Conservation (phyloP, 225 moss, liverwort and hornwort genomes). For the Neckera pumila region DNA sequence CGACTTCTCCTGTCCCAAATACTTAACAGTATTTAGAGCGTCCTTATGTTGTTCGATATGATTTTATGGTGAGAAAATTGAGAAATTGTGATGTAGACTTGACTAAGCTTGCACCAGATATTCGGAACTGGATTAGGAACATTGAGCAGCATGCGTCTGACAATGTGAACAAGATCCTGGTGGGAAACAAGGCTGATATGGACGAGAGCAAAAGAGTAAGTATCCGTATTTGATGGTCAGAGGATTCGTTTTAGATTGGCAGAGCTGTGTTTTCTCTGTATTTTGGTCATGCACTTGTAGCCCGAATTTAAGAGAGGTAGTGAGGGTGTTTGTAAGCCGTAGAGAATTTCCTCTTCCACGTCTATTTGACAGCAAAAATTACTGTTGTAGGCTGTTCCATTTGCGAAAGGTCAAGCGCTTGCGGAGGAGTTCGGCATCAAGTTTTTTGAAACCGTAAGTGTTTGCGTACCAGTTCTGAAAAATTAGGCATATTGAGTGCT, state of each 20-base stretch:
- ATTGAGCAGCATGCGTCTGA: slow-evolving; percentile 6
- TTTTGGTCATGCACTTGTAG: background rate
- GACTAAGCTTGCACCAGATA: slow-evolving; percentile 9
- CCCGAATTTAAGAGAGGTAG: background rate
- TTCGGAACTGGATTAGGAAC: slow-evolving; percentile 27
- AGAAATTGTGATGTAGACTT: slow-evolving; percentile 19
- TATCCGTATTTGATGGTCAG: background rate
- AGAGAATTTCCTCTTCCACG: background rate
- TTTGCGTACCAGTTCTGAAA: background rate
- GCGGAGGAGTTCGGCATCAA: slow-evolving; percentile 92
- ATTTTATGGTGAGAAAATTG: background rate
- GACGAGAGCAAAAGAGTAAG: slow-evolving; percentile 93
- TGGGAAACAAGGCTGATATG: slow-evolving; percentile 98
- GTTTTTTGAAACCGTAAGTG: slow-evolving; percentile 89
- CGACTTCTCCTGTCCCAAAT: background rate
- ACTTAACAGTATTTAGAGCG: background rate
- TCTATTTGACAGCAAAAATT: background rate
- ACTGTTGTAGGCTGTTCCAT: slow-evolving; percentile 57
- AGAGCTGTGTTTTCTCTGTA: background rate
- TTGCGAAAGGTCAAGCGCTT: slow-evolving; percentile 79
- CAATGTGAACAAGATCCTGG: slow-evolving; percentile 89
- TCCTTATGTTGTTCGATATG: slow-evolving; percentile 19
- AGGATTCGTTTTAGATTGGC: background rate
- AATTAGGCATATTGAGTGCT: background rate
- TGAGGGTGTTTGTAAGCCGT: background rate